Evolutionary conservation across 2,329 filamentous ascomycete genomes (phyloP).

Genomic region (Hirsutella rhossiliensis): DNA sequence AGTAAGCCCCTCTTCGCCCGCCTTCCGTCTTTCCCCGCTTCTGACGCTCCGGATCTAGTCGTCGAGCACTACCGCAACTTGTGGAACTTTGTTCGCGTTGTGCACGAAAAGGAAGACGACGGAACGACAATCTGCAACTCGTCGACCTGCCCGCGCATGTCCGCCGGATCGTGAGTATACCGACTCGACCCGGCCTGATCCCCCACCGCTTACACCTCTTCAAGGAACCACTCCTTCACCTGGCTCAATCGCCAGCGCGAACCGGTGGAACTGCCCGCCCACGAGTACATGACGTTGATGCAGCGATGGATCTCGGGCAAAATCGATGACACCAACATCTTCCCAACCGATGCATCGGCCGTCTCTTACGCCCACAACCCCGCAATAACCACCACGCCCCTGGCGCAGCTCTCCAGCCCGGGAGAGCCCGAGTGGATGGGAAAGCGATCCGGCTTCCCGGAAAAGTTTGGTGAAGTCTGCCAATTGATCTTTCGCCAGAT

Average conservation of each 20-base stretch:
- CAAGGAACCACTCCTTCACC: constrained; percentile 82
- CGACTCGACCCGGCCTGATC: neutral
- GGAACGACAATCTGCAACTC: constrained; percentile 74
- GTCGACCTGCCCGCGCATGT: constrained; percentile 79
- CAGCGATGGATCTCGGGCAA: constrained; percentile 97
- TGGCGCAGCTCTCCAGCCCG: constrained; percentile 49
- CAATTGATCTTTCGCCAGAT: constrained; percentile 95
- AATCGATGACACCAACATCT: constrained; percentile 79
- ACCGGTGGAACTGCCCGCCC: constrained; percentile 83
- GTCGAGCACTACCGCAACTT: constrained; percentile 87
- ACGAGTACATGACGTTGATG: constrained; percentile 89
- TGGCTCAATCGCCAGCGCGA: constrained; percentile 85
- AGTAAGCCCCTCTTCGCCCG: constrained; percentile 40
- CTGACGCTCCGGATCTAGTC: constrained; percentile 38
- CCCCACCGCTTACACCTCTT: neutral
- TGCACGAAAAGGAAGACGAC: constrained; percentile 75
- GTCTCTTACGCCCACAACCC: constrained; percentile 55
- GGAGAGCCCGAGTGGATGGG: constrained; percentile 69
- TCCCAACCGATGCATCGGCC: constrained; percentile 71
- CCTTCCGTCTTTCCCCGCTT: neutral
- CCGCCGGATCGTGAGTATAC: constrained; percentile 70
- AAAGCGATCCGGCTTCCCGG: constrained; percentile 84
- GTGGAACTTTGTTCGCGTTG: constrained; percentile 78
- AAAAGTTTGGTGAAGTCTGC: constrained; percentile 80
- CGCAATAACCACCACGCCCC: constrained; percentile 42